A percentile compares a stretch with the other conserved stretches of the same genome.
Evolutionary conservation across 1,284 basidiomycete species (phyloP).

Genomic region (Cryptococcus deneoformans): DNA sequence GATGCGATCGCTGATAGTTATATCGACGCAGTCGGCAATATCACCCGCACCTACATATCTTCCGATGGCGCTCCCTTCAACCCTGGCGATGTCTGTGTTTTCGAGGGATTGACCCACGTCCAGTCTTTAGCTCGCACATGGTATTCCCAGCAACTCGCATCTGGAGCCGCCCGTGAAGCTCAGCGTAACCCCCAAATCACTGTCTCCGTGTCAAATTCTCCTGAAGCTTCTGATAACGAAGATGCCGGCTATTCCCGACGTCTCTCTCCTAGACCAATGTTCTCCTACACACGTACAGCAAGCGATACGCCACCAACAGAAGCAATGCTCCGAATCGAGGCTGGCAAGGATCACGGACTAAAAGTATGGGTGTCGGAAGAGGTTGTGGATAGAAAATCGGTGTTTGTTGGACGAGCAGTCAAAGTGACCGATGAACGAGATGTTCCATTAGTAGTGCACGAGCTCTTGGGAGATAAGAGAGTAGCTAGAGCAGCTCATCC

Average conservation of each 20-base stretch:
- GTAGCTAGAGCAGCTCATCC: slow-evolving; percentile 73
- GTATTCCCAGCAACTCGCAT: slow-evolving; percentile 64
- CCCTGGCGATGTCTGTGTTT: slow-evolving; percentile 73
- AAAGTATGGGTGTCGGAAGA: slow-evolving; percentile 67
- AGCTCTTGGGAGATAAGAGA: slow-evolving; percentile 64
- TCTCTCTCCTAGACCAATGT: slow-evolving; percentile 5
- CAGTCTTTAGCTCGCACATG: slow-evolving; percentile 64
- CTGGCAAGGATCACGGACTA: slow-evolving; percentile 50
- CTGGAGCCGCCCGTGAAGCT: slow-evolving; percentile 60
- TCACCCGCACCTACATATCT: slow-evolving; percentile 79
- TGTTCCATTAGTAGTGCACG: slow-evolving; percentile 67
- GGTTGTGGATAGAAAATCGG: slow-evolving; percentile 76
- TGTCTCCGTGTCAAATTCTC: neutral
- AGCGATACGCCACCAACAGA: neutral
- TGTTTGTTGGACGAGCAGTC: slow-evolving; percentile 79
- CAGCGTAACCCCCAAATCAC: slow-evolving; percentile 36
- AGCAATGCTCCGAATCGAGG: neutral
- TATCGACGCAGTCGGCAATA: slow-evolving; percentile 57
- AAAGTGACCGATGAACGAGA: slow-evolving; percentile 71
- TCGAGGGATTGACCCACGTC: slow-evolving; percentile 81
- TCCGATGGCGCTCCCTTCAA: slow-evolving; percentile 69
- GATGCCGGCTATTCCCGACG: neutral
- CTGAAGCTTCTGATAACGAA: neutral
- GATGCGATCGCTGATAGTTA: no score
- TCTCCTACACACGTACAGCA: slow-evolving; percentile 7